Base-by-base conservation (phyloP, 2,329 filamentous ascomycete species). In the Epichloe coenophiala region DNA sequence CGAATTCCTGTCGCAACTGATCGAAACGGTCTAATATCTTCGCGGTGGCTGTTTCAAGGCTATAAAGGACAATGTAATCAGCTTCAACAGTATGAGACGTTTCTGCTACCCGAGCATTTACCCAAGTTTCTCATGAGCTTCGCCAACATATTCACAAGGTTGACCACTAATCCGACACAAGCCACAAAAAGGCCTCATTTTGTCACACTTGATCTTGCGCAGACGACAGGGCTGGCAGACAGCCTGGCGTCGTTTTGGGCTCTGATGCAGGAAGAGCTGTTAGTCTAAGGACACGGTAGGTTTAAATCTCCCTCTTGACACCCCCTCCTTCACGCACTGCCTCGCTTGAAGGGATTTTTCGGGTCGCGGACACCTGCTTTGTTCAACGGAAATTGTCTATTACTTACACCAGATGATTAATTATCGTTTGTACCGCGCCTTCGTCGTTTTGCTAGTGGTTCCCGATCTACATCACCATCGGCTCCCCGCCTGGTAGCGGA, bases 1-100 rank as follows among this genome's bases (percentile, higher is more conserved):
- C 49, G 40, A 57, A 52, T 27, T 56, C 54, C 31, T 49, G 49
- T n/a, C 45, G 49, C 6, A 56, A 50, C 40, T 53, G 21, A 19
- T 57, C 56, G 6, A 57, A 56, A 5, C 52, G 49, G 12, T 56
- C 51, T 6, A 56, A 49, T 12, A 57, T 31, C 5, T 51, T 56
- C 7, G 42, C 47, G 19, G 54, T 57, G 7, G 55, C 55, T 9
- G 54, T 52, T 45, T 57, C 56, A 1, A 57, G 53, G 12, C 55
- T 57, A 13, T 12, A 9, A 31, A 8, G 43, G 5, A 4, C 8
- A 8, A 27, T 27, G 27, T 27, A 3, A 8, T 27, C 27, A 8
- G 27, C 27, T 27, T 27, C 7, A 27, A 8, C 27, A 27, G 7
- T 27, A 27, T 8, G 27, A 27, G 7, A 27, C 27, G 7, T 27